A percentile compares a stretch with the other conserved stretches of the same genome.
Evolutionary conservation across 139 green algal genomes (phyloP).

Genomic region (Limnomonas spitsbergensis): DNA sequence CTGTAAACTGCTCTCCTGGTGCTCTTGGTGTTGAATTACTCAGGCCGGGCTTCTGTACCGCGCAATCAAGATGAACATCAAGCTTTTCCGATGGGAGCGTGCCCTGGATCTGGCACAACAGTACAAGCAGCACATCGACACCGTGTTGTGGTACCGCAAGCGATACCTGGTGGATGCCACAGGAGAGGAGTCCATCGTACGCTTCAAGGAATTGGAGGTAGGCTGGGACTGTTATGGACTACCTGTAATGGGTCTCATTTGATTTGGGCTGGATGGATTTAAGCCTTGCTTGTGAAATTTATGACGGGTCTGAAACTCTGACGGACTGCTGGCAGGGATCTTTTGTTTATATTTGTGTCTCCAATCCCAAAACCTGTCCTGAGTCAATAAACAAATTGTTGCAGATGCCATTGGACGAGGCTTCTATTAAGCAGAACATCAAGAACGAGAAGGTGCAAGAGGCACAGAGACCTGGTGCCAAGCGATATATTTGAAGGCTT

Average conservation of each 20-base stretch:
- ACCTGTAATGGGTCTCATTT: no score
- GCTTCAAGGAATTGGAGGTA: slow-evolving; percentile 39
- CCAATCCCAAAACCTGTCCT: no score
- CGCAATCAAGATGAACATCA: slow-evolving; percentile 79
- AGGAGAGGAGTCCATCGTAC: slow-evolving; percentile 39
- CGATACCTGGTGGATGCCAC: slow-evolving; percentile 31
- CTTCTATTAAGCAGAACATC: slow-evolving; percentile 31
- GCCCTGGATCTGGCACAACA: slow-evolving; percentile 69
- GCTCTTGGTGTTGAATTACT: no score
- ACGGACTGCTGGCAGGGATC: no score
- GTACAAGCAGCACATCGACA: slow-evolving; percentile 72
- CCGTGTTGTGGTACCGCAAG: slow-evolving; percentile 59
- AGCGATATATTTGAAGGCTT: slow-evolving; percentile 45
- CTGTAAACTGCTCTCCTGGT: no score
- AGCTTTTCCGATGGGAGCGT: slow-evolving; percentile 60
- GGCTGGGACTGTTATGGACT: no score
- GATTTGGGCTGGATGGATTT: background rate
- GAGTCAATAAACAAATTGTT: no score
- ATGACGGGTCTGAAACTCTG: background rate
- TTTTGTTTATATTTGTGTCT: no score
- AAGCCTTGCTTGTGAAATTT: background rate
- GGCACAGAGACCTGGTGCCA: slow-evolving; percentile 47
- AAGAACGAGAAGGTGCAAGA: slow-evolving; percentile 58
- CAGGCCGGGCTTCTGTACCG: slow-evolving; percentile 70
- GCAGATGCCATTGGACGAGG: slow-evolving; percentile 10